Evolutionary conservation across 257 asterid genomes (phyloP), one percentile per base, ranked within the genome.

Genomic region (Ilex aquifolium): DNA sequence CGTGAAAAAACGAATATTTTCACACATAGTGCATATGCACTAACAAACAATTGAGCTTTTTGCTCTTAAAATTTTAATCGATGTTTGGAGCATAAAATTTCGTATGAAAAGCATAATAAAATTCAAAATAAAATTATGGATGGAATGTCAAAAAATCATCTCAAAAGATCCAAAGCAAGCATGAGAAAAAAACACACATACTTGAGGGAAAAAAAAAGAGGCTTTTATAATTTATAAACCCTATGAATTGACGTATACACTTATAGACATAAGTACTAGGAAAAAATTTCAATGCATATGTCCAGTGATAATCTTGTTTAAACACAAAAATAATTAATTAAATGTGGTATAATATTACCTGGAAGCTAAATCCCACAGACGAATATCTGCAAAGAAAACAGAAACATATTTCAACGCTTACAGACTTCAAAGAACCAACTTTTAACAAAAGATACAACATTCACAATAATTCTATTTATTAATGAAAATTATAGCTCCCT

Each of bases 281-380:
- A 49, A 49, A 49, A 15, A 49, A 49, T 11, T 11, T 49, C 4
- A 12, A 11, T 12, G 4, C 5, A 11, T 49, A 49, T 1, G n/a
- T 49, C 6, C 17, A 49, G 40, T 16, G 13, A 31, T 32, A 14
- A 10, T 64, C n/a, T 39, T 51, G 29, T 17, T 59, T 44, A 53
- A 58, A 46, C 39, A 49, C 50, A 56, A 11, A 16, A 60, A 32
- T 60, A 67, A 44, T 44, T 59, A 50, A 32, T 31, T 44, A 63
- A 44, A 73, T 54, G 32, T 2, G 1, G n/a, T 44, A 56, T 49
- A 29, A 27, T 39, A 57, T 67, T 80, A 91, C 98, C 97, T 88
- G 74, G 69, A 59, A 63, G 97, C 97, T 61, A 91, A 69, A 83
- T 91, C 98, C 98, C 98, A 91, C 63, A 81, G 95, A 31, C 98